phyloP scores from a whole-genome alignment of 2,329 filamentous ascomycete species.

The Cucurbitaria berberidis region DNA sequence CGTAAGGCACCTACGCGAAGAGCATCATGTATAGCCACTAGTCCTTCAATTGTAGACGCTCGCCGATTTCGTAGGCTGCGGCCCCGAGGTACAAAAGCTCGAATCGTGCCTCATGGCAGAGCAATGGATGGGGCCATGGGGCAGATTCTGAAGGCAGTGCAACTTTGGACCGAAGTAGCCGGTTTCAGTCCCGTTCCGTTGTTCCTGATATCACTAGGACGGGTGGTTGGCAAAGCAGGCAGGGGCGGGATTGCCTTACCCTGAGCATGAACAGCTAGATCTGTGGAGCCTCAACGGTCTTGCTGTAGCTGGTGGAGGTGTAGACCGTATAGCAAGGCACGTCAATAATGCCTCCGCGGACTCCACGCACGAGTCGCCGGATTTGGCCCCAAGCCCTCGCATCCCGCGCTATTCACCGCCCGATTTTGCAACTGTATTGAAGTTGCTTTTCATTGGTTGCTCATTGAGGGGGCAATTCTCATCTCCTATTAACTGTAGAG shows the following conservation, averaged over 20 bases:
- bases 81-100: not conserved
- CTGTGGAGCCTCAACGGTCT: not conserved
- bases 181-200: not conserved
- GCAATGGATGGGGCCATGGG: not conserved
- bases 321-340: not conserved
- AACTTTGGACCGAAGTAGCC: not conserved
- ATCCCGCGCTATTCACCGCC: not conserved
- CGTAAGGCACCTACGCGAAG: not conserved
- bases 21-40: not conserved
- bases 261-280: not conserved
- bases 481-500: not conserved
- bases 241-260: not conserved
- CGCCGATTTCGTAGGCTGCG: not conserved
- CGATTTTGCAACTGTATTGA: not conserved
- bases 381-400: not conserved
- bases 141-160: not conserved
- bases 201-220: not conserved
- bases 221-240: not conserved
- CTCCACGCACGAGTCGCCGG: not conserved
- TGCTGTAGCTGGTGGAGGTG: not conserved
- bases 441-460: not conserved
- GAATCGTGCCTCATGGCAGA: not conserved
- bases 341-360: not conserved
- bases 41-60: not conserved
- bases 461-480: not conserved